Evolutionary conservation across 306 rosid genomes (phyloP).

Genomic region (Rosa persica): DNA sequence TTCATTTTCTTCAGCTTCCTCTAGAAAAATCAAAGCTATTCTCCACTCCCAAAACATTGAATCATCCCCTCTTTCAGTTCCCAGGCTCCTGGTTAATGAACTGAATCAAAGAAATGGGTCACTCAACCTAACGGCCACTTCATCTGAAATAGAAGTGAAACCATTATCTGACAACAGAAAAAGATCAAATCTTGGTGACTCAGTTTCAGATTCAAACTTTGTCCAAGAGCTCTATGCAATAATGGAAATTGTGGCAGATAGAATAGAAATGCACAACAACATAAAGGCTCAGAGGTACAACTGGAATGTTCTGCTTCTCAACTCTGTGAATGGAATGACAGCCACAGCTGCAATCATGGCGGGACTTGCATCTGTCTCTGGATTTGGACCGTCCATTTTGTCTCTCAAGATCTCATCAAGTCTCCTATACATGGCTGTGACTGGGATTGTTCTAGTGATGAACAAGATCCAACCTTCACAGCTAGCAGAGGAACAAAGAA

Average conservation of each 20-base stretch:
- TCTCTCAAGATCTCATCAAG: slow-evolving; percentile 68
- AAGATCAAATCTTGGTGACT: background rate
- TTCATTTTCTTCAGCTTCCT: slow-evolving; percentile 4
- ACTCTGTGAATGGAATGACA: slow-evolving; percentile 57
- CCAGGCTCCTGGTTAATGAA: slow-evolving; percentile 15
- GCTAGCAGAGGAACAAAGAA: slow-evolving; percentile 75
- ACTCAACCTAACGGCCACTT: slow-evolving; percentile 12
- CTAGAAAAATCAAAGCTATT: slow-evolving; percentile 18
- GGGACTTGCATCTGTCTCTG: slow-evolving; percentile 47
- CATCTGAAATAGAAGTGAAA: background rate
- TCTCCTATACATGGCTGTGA: slow-evolving; percentile 55
- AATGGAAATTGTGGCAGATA: slow-evolving; percentile 53
- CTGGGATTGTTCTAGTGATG: slow-evolving; percentile 52
- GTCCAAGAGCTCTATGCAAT: slow-evolving; percentile 46
- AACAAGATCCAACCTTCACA: slow-evolving; percentile 85
- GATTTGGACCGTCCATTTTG: slow-evolving; percentile 32
- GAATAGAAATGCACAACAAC: slow-evolving; percentile 73
- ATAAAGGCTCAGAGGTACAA: slow-evolving; percentile 64
- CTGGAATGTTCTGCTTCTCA: slow-evolving; percentile 59
- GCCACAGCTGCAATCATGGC: slow-evolving; percentile 66
- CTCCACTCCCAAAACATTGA: slow-evolving; percentile 1
- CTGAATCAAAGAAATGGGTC: background rate
- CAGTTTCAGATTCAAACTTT: slow-evolving; percentile 17
- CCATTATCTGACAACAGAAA: slow-evolving; percentile 10
- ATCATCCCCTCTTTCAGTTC: slow-evolving; percentile 17